A percentile compares a stretch with the other conserved stretches of the same genome.
Evolutionary conservation across 805 yeast species (phyloP).

Genomic region (Schizosaccharomyces octosporus): DNA sequence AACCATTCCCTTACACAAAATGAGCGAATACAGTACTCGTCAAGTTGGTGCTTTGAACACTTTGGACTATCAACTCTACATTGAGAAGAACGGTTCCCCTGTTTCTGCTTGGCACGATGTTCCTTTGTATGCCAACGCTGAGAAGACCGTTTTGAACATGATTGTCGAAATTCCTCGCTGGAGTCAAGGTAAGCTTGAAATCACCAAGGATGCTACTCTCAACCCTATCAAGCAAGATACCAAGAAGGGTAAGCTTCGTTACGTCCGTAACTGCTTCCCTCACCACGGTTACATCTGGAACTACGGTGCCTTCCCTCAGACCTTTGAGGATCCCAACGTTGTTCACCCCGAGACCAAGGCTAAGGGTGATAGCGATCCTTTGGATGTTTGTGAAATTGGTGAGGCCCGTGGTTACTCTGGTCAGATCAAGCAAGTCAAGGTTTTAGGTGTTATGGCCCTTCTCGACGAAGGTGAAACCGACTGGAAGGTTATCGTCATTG

Average conservation of each 20-base stretch:
- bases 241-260: slow-evolving; percentile 70
- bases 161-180: slow-evolving; percentile 95
- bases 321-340: slow-evolving; percentile 87
- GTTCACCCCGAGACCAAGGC: slow-evolving; percentile 22
- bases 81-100: slow-evolving; percentile 82
- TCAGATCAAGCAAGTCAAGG: slow-evolving; percentile 66
- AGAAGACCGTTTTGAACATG: slow-evolving; percentile 67
- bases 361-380: slow-evolving; percentile 81
- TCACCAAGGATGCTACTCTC: slow-evolving; percentile 47
- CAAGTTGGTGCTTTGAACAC: slow-evolving; percentile 91
- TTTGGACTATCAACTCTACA: slow-evolving; percentile 70
- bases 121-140: slow-evolving; percentile 81
- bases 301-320: slow-evolving; percentile 96
- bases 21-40: slow-evolving; percentile 48
- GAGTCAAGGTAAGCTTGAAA: slow-evolving; percentile 89
- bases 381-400: slow-evolving; percentile 85
- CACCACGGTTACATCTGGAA: slow-evolving; percentile 96
- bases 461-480: slow-evolving; percentile 94
- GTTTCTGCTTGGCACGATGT: slow-evolving; percentile 89
- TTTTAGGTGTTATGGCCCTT: slow-evolving; percentile 79
- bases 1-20: no score
- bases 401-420: slow-evolving; percentile 34
- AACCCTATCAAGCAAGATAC: slow-evolving; percentile 95
- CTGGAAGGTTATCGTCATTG: slow-evolving; percentile 87
- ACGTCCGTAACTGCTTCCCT: slow-evolving; percentile 93